Evolutionary conservation across 371 early-diverging fungal species (phyloP).

Genomic region (Choanephora cucurbitarum): DNA sequence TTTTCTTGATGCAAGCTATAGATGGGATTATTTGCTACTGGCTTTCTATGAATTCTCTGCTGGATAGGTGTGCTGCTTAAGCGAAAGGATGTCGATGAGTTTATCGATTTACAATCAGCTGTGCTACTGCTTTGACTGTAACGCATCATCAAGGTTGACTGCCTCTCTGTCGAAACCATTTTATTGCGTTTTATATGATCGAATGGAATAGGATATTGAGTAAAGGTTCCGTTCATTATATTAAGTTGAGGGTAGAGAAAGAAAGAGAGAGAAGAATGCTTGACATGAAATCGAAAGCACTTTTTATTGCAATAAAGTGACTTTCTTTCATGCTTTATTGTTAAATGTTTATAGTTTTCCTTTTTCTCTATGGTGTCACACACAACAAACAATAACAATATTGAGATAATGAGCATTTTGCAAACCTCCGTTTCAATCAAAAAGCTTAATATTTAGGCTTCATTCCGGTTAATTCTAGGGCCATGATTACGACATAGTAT

Average conservation of each 20-base stretch:
- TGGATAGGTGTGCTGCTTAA: neutral
- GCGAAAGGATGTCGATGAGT: neutral
- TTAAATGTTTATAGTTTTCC: conserved; percentile 20
- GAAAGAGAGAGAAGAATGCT: neutral
- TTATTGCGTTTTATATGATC: no score
- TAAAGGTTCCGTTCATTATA: neutral
- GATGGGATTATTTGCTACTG: conserved; percentile 16
- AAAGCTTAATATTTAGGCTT: no score
- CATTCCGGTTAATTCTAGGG: no score
- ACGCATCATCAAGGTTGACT: neutral
- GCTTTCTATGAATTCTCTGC: conserved; percentile 24
- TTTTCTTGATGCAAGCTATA: neutral
- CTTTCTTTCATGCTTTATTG: neutral
- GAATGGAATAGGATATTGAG: no score
- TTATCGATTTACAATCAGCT: neutral
- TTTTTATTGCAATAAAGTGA: conserved; percentile 1
- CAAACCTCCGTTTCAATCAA: no score
- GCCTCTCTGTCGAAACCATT: neutral
- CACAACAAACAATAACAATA: conserved; percentile 5
- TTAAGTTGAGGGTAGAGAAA: neutral
- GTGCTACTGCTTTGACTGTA: conserved; percentile 4
- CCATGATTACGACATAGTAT: no score
- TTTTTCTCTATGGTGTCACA: conserved; percentile 12
- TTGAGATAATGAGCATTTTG: neutral
- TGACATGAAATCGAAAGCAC: conserved; percentile 2